phyloP scores from a whole-genome alignment of 169 alveolate genomes.

The Plasmodium ovale region DNA sequence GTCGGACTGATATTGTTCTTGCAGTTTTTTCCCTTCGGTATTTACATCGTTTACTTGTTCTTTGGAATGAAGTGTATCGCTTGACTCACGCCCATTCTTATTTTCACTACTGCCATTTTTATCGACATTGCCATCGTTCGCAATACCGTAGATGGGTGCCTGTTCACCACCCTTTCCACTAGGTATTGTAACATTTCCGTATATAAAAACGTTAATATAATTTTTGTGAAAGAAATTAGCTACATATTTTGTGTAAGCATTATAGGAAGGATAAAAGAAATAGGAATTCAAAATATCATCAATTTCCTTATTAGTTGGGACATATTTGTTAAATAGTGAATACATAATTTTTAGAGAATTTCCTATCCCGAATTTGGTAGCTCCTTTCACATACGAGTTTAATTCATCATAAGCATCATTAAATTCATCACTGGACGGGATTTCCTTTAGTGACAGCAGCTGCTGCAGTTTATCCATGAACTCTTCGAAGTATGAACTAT shows the following conservation, averaged over 20 bases:
- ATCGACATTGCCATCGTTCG: neutral
- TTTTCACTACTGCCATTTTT: neutral
- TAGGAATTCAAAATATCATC: constrained; percentile 53
- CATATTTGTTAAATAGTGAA: constrained; percentile 64
- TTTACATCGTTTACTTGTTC: neutral
- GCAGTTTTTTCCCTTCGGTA: constrained; percentile 1
- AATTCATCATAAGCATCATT: constrained; percentile 62
- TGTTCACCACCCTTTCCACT: constrained; percentile 14
- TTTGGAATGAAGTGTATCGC: too few relatives aligned
- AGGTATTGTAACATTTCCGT: constrained; percentile 47
- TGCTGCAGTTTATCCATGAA: constrained; percentile 34
- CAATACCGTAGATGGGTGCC: constrained; percentile 1
- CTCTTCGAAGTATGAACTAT: constrained; percentile 55
- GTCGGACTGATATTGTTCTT: neutral
- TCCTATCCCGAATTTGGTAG: constrained; percentile 5
- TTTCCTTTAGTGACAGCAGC: constrained; percentile 34
- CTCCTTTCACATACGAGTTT: constrained; percentile 19
- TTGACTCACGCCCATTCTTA: too few relatives aligned
- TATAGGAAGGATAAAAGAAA: constrained; percentile 66
- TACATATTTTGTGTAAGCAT: constrained; percentile 41
- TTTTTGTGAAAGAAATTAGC: constrained; percentile 45
- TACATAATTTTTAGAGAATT: constrained; percentile 57
- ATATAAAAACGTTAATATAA: constrained; percentile 64
- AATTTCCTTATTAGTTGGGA: constrained; percentile 60
- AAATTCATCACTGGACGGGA: constrained; percentile 59